Evolutionary conservation across 345 rosid genomes (phyloP).

Genomic region (Hibiscus tridactylites): DNA sequence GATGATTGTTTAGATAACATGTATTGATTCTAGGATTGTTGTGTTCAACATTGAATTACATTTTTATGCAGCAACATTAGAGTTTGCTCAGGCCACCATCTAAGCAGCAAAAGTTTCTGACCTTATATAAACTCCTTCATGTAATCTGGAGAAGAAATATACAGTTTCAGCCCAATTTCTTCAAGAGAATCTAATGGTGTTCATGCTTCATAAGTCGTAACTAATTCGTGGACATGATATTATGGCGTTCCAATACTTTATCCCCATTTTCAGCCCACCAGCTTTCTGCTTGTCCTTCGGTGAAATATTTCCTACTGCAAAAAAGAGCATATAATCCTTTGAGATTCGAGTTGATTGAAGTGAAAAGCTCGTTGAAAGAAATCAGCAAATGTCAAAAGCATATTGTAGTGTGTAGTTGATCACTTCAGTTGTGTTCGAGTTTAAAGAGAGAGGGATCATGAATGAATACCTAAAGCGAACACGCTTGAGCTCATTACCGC

Average conservation of each 20-base stretch:
- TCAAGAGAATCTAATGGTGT: background rate
- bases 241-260: conserved; percentile 53
- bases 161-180: conserved; percentile 23
- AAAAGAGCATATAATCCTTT: conserved; percentile 7
- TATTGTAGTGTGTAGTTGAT: background rate
- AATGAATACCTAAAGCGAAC: conserved; percentile 70
- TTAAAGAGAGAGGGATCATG: background rate
- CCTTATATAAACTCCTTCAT: conserved; percentile 15
- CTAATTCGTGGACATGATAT: conserved; percentile 20
- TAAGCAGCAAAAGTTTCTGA: background rate
- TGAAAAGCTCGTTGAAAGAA: background rate
- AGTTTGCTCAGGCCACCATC: background rate
- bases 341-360: background rate
- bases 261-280: conserved; percentile 85
- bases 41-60: too few species aligned
- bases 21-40: too few species aligned
- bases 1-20: too few species aligned
- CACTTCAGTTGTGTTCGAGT: background rate
- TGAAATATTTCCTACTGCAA: conserved; percentile 64
- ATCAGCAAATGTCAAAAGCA: background rate
- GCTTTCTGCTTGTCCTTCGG: conserved; percentile 71
- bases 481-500: conserved; percentile 69
- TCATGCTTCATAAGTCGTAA: background rate
- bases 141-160: conserved; percentile 12
- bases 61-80: too few species aligned